Evolutionary conservation across 371 early-diverging fungal genomes (phyloP), one percentile per base, ranked within the genome.

Genomic region (Rhizopus stolonifer): DNA sequence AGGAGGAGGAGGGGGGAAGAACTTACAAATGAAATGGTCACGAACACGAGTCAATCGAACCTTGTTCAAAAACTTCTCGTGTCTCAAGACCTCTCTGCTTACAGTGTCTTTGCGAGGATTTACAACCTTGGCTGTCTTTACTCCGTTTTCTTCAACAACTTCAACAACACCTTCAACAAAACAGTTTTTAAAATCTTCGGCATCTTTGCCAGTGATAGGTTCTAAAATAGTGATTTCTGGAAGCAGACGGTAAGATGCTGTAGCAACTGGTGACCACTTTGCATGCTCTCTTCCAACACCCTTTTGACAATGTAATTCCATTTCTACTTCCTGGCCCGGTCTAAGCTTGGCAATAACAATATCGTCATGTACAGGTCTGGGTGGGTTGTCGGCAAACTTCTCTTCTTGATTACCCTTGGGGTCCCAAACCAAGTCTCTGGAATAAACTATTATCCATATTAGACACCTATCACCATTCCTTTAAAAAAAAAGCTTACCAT

Each of bases 201-300:
- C 99, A 54, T 85, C 84, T 43, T 93, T 88, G 39, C 93, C 97
- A 0, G 79, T 81, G 55, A 98, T 92, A 25, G 94, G 92, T 52
- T 89, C 69, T 54, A 88, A 74, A 49, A 98, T 83, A 57, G 84
- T 80, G 52, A 99, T 96, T 52, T 91, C 89, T 1, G 99, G 99
- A 49, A 98, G 74, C 40, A 99, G 76, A 36, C 99, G 87, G 66
- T 99, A 99, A 7, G 94, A 91, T 8, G 98, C 99, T 6, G 95
- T 95, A 2, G 94, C 93, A 60, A 99, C 99, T 14, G 99, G 99
- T 8, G 95, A 95, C 87, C 90, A 99, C 62, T 99, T 99, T 50
- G 99, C 95, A 66, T 99, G 99, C 50, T 92, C 95, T 68, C 89
- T 87, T 18, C 98, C 99, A 38, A 92, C 79, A 22, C 98, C 98